Percentiles rank a stretch among this genome's conserved stretches.
These are phyloP conservation scores for Vitis hybrid DNA, from an alignment of 177 flowering plant genomes.

Conservation along the genomic window DNA sequence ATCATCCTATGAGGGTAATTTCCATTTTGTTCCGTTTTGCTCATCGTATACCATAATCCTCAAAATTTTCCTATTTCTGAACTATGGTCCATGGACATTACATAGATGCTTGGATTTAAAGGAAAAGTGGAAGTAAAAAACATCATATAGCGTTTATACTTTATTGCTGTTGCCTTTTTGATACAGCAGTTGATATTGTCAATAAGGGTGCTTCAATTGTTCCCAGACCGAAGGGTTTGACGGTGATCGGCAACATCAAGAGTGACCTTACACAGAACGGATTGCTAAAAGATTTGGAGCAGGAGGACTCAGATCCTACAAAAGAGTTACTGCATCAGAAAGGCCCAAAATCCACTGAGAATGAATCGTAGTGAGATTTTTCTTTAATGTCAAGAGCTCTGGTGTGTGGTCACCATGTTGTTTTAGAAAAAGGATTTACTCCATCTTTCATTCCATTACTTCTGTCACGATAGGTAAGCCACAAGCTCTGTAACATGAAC, in stretches of 20 bases:
- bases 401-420: neutral
- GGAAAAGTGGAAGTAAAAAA: neutral
- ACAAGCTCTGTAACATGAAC: neutral
- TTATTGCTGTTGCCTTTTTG: constrained; percentile 1
- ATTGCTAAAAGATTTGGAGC: constrained; percentile 14
- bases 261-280: constrained; percentile 9
- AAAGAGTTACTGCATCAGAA: neutral
- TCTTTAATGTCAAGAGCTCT: neutral
- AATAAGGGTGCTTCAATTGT: constrained; percentile 13
- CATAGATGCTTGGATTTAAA: neutral
- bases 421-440: neutral
- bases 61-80: neutral
- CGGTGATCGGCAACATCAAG: constrained; percentile 3
- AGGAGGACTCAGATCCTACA: constrained; percentile 8
- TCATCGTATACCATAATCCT: neutral
- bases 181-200: constrained; percentile 24
- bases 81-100: neutral
- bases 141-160: constrained; percentile 1
- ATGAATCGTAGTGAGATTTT: neutral
- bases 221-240: constrained; percentile 15
- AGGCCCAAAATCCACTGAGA: neutral
- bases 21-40: neutral
- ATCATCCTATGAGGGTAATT: too few species aligned
- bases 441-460: neutral
- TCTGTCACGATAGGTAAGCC: neutral